These are phyloP conservation scores for Fusarium euwallaceae DNA, from an alignment of 2,329 filamentous ascomycete species.

Conservation along the genomic window DNA sequence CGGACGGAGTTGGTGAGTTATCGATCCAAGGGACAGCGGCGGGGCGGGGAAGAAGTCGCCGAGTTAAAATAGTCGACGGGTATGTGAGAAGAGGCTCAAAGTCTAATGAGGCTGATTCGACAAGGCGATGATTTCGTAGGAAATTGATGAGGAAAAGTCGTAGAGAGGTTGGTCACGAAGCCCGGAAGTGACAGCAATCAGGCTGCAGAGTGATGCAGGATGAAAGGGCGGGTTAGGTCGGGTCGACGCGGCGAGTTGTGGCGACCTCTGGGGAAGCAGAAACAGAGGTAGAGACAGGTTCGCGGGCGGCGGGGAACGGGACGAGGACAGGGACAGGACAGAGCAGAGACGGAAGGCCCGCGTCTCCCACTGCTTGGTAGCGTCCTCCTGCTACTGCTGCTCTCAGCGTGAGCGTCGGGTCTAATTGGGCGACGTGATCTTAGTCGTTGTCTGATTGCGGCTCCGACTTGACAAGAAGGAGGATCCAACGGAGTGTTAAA, in stretches of 20 bases:
- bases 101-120: neutral
- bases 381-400: neutral
- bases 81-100: neutral
- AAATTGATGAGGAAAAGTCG: neutral
- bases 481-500: slow-evolving; percentile 3
- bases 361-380: slow-evolving; percentile 23
- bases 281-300: slow-evolving; percentile 12
- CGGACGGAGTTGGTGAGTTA: slow-evolving; percentile 27
- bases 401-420: slow-evolving; percentile 8
- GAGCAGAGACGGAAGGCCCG: slow-evolving; percentile 18
- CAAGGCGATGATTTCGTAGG: neutral
- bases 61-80: neutral
- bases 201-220: neutral
- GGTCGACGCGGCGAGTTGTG: slow-evolving; percentile 35
- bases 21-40: slow-evolving; percentile 26
- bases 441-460: slow-evolving; percentile 27
- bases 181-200: neutral
- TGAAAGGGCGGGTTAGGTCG: slow-evolving; percentile 35
- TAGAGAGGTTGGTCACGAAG: neutral
- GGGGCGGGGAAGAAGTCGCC: slow-evolving; percentile 18
- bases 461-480: slow-evolving; percentile 16
- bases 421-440: slow-evolving; percentile 14
- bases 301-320: slow-evolving; percentile 1
- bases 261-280: slow-evolving; percentile 19
- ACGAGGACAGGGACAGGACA: neutral